These are phyloP conservation scores for Alternaria atra DNA, from an alignment of 2,329 filamentous ascomycete genomes.

Conservation along the genomic window DNA sequence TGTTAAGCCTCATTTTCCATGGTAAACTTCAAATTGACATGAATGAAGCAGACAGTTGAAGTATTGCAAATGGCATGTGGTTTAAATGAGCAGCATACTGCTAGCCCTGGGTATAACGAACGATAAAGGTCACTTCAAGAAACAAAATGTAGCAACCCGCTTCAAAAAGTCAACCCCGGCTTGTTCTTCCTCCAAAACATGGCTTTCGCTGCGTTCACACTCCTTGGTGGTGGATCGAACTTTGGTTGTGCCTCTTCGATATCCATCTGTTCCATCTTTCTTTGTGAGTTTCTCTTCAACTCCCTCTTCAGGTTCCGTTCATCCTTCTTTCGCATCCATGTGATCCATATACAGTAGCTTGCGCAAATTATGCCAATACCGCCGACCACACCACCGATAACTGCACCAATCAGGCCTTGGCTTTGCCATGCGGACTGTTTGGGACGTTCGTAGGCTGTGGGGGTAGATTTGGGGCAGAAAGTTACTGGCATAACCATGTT, in stretches of 20 bases:
- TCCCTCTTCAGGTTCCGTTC: slow-evolving; percentile 40
- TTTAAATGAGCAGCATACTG: slow-evolving; percentile 18
- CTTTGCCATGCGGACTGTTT: slow-evolving; percentile 40
- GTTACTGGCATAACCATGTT: slow-evolving; percentile 54
- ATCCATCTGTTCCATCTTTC: slow-evolving; percentile 46
- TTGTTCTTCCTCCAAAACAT: slow-evolving; percentile 47
- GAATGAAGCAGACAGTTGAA: not conserved
- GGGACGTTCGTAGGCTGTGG: slow-evolving; percentile 43
- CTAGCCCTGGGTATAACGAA: slow-evolving; percentile 25
- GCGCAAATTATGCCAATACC: slow-evolving; percentile 42
- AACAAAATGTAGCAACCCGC: not conserved
- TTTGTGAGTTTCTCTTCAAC: slow-evolving; percentile 36
- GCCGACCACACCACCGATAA: slow-evolving; percentile 51
- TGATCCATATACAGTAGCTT: slow-evolving; percentile 41
- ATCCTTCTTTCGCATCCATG: slow-evolving; percentile 39
- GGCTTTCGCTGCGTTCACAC: slow-evolving; percentile 30
- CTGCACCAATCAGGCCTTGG: slow-evolving; percentile 51
- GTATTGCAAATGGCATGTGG: not conserved
- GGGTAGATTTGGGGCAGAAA: slow-evolving; percentile 52
- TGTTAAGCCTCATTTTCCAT: not conserved
- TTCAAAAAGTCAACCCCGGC: slow-evolving; percentile 12
- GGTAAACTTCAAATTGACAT: not conserved
- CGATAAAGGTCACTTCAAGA: not conserved
- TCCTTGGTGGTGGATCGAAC: slow-evolving; percentile 46
- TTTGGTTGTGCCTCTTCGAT: slow-evolving; percentile 39